phyloP scores from a whole-genome alignment of 2,329 filamentous ascomycete genomes.

The Pseudogymnoascus sp. region DNA sequence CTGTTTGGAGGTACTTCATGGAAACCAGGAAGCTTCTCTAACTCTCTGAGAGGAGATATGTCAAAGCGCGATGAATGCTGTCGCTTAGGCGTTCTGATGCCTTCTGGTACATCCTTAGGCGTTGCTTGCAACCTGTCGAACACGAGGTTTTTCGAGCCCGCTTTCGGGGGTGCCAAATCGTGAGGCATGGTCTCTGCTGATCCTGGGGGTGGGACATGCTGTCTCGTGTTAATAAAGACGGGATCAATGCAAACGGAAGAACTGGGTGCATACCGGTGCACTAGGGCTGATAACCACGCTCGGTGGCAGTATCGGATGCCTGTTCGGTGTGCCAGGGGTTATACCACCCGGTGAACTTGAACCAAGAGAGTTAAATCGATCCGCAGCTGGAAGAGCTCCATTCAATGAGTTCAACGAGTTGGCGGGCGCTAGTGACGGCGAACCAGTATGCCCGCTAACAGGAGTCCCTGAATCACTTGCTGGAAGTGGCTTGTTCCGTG shows the following conservation, averaged over 20 bases:
- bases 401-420: slow-evolving; percentile 24
- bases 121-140: slow-evolving; percentile 87
- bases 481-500: slow-evolving; percentile 72
- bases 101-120: slow-evolving; percentile 93
- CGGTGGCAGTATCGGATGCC: slow-evolving; percentile 61
- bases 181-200: slow-evolving; percentile 97
- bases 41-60: slow-evolving; percentile 90
- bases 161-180: slow-evolving; percentile 88
- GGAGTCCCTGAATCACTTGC: slow-evolving; percentile 38
- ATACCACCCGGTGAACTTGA: slow-evolving; percentile 30
- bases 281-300: slow-evolving; percentile 94
- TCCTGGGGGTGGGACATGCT: slow-evolving; percentile 90
- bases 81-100: slow-evolving; percentile 86
- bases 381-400: slow-evolving; percentile 26
- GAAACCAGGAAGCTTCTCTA: slow-evolving; percentile 95
- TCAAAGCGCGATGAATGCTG: slow-evolving; percentile 98
- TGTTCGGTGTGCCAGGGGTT: slow-evolving; percentile 52
- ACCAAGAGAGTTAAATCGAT: slow-evolving; percentile 36
- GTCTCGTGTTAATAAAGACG: neutral
- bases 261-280: slow-evolving; percentile 63
- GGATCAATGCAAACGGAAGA: neutral
- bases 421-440: slow-evolving; percentile 22
- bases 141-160: slow-evolving; percentile 78
- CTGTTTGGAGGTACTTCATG: slow-evolving; percentile 94
- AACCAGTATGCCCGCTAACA: slow-evolving; percentile 16